These are phyloP conservation scores for Candida manassasensis DNA, from an alignment of 805 yeast genomes.

Conservation along the genomic window DNA sequence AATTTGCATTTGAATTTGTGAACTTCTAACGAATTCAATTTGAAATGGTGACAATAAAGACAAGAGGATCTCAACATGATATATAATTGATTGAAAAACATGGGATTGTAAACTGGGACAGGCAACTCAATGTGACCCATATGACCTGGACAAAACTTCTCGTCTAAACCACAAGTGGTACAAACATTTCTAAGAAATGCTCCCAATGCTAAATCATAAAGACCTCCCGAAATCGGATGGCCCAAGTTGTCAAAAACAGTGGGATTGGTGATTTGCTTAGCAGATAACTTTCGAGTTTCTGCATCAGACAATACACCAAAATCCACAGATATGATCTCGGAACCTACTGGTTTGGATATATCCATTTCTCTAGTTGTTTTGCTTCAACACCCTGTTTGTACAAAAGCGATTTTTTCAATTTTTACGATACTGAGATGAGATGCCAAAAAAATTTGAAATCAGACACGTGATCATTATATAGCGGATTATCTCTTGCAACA, in stretches of 20 bases:
- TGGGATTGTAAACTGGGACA: conserved; percentile 89
- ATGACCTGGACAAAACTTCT: conserved; percentile 94
- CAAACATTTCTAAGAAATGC: conserved; percentile 87
- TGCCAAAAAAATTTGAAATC: conserved; percentile 8
- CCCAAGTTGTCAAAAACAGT: conserved; percentile 94
- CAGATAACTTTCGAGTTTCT: conserved; percentile 83
- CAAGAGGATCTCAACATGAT: conserved; percentile 79
- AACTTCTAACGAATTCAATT: conserved; percentile 61
- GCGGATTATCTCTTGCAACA: too few species aligned
- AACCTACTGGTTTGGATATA: conserved; percentile 93
- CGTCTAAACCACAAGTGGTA: conserved; percentile 94
- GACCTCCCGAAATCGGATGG: conserved; percentile 90
- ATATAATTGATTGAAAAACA: conserved; percentile 89
- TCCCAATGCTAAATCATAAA: conserved; percentile 92
- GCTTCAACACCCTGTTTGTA: neutral
- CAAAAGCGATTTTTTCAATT: neutral
- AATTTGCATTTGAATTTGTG: conserved; percentile 77
- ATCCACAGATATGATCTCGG: conserved; percentile 88
- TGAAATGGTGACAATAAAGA: conserved; percentile 85
- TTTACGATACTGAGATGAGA: conserved; percentile 3
- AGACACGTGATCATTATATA: conserved; percentile 3
- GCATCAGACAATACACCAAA: conserved; percentile 78
- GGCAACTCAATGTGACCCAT: conserved; percentile 98
- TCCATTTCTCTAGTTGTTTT: conserved; percentile 54
- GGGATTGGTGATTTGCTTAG: conserved; percentile 93